Evolutionary conservation across 768 basidiomycete genomes (phyloP), one percentile per base, ranked within the genome.

Genomic region (Boletus sp.): DNA sequence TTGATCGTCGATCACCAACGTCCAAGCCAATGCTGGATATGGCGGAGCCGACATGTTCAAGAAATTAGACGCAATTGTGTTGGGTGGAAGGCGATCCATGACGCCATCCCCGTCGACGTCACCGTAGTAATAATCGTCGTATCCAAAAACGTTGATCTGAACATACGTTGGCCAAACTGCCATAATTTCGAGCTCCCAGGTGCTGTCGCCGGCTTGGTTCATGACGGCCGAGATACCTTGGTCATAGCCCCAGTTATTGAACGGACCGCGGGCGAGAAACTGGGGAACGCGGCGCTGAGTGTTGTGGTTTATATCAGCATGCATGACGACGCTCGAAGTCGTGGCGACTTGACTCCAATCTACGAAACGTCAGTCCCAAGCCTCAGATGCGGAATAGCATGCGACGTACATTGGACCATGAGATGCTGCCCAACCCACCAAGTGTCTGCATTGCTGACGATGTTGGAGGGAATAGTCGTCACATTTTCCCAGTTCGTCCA

Each of bases 201-300:
- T 77, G 50, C 86, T 82, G 47, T 91, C 80, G 7, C 75, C 72
- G 47, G 80, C 80, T 55, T 84, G 83, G 30, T 71, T 74, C 88
- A 96, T 92, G 60, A 80, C 63, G 40, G 89, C 81, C 1, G 82
- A 61, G 42, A 93, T 82, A 65, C 94, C 94, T 55, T 84, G 77
- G 75, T 97, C 94, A 69, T 85, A 94, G 54, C 94, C 94, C 92
- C 93, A 97, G 36, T 81, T 74, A 66, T 97, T 97, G 82, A 92
- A 97, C 0, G 87, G 85, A 47, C 94, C 94, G 63, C 94, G 88
- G 44, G 85, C 90, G 52, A 97, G 75, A 63, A 95, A 78, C 64
- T 94, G 92, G 28, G 94, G 94, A 30, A 91, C 87, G 28, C 92
- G 89, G 64, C 94, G 87, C 39, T 74, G 69, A 3, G 78, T 80